phyloP scores from a whole-genome alignment of 1,284 basidiomycete genomes.

The Agaricales sp. region DNA sequence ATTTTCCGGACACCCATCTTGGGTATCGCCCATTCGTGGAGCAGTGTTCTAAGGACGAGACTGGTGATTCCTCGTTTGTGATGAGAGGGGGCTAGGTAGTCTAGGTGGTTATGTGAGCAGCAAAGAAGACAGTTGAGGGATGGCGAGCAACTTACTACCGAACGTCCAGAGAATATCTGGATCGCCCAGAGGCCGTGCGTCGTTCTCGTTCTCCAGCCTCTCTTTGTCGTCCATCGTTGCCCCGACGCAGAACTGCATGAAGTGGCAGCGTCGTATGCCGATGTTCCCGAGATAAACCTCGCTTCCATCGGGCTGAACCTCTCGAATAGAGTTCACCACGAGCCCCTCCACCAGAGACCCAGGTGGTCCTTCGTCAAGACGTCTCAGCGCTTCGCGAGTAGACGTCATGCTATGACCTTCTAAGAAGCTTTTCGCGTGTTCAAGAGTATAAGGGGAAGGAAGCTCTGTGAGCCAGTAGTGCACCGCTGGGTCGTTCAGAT shows the following conservation, averaged over 20 bases:
- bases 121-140: not conserved
- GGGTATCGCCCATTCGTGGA: conserved; percentile 19
- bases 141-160: not conserved
- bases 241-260: not conserved
- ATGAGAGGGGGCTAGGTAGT: conserved; percentile 18
- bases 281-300: not conserved
- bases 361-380: not conserved
- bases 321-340: not conserved
- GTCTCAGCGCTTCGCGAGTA: not conserved
- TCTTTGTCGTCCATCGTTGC: not conserved
- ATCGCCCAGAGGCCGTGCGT: not conserved
- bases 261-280: not conserved
- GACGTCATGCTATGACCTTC: not conserved
- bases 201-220: not conserved
- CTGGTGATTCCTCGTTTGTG: conserved; percentile 22
- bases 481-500: not conserved
- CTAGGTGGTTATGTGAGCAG: conserved; percentile 10
- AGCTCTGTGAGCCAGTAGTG: not conserved
- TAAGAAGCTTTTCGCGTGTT: not conserved
- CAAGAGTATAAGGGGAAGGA: not conserved
- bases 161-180: not conserved
- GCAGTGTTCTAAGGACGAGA: conserved; percentile 14
- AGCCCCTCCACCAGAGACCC: not conserved
- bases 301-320: not conserved
- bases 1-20: conserved; percentile 17